Percentiles rank a stretch among this genome's conserved stretches.
Evolutionary conservation across 192 early-diverging fungal species (phyloP).

Genomic region (Backusella westeae): DNA sequence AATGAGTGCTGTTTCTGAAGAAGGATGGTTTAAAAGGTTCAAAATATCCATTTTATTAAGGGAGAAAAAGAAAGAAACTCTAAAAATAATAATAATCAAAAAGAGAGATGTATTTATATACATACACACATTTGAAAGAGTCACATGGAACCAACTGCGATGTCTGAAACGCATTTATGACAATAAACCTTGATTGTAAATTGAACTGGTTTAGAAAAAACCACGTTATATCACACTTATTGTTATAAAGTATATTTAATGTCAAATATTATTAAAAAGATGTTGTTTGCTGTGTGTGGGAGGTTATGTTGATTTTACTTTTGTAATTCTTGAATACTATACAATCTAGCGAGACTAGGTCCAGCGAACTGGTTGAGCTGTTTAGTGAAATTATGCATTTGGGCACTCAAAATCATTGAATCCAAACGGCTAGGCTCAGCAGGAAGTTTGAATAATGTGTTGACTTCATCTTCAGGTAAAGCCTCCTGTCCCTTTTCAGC

Average conservation of each 20-base stretch:
- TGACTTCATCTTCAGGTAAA: constrained; percentile 79
- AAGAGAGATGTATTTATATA: background rate
- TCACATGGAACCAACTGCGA: background rate
- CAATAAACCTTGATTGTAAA: background rate
- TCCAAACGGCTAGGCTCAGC: constrained; percentile 92
- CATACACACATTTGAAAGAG: background rate
- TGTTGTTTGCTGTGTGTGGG: too few relatives aligned
- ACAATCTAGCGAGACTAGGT: constrained; percentile 92
- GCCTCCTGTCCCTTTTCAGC: constrained; percentile 61
- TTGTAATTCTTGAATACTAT: constrained; percentile 74
- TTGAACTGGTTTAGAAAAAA: background rate
- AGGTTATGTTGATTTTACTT: constrained; percentile 37
- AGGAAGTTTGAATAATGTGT: constrained; percentile 64
- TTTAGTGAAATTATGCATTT: constrained; percentile 91
- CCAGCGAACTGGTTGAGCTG: constrained; percentile 93
- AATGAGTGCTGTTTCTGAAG: background rate
- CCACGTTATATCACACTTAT: too few relatives aligned
- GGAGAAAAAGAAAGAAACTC: background rate
- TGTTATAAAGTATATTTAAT: background rate
- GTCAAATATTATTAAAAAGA: background rate
- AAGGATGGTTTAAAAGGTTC: constrained; percentile 18
- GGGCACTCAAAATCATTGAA: constrained; percentile 82
- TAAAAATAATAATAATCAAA: background rate
- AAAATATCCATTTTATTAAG: constrained; percentile 19
- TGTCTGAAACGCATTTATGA: background rate